phyloP scores from a whole-genome alignment of 371 early-diverging fungal species.

The Conidiobolus incongruus region DNA sequence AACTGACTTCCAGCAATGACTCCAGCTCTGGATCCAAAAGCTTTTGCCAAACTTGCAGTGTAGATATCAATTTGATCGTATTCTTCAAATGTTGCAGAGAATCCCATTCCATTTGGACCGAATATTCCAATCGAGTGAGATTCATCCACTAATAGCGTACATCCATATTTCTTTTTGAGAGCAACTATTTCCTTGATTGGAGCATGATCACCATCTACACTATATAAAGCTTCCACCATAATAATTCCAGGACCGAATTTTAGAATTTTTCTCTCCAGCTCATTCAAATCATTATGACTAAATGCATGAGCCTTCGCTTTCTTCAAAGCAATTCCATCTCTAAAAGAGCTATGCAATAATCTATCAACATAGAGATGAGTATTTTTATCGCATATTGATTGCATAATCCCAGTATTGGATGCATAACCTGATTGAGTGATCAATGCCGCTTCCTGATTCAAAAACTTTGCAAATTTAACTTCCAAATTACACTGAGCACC shows the following conservation, averaged over 20 bases:
- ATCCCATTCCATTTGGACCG: not conserved
- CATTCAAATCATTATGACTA: not conserved
- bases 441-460: not conserved
- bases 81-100: not conserved
- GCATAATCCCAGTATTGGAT: not conserved
- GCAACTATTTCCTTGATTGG: not conserved
- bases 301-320: not conserved
- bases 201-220: not conserved
- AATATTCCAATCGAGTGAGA: not conserved
- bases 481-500: not conserved
- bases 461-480: not conserved
- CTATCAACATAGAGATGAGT: not conserved
- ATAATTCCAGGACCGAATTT: not conserved
- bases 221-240: not conserved
- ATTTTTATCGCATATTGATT: not conserved
- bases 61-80: not conserved
- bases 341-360: not conserved
- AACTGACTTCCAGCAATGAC: not conserved
- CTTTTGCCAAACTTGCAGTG: not conserved
- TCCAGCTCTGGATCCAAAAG: not conserved
- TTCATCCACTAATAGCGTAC: not conserved
- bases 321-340: not conserved
- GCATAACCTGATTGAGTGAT: not conserved
- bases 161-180: not conserved
- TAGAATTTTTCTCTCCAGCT: not conserved